Percentiles rank a stretch among this genome's conserved stretches.
These are phyloP conservation scores for Ottelia alismoides DNA, from an alignment of 106 monocot genomes.

Conservation along the genomic window DNA sequence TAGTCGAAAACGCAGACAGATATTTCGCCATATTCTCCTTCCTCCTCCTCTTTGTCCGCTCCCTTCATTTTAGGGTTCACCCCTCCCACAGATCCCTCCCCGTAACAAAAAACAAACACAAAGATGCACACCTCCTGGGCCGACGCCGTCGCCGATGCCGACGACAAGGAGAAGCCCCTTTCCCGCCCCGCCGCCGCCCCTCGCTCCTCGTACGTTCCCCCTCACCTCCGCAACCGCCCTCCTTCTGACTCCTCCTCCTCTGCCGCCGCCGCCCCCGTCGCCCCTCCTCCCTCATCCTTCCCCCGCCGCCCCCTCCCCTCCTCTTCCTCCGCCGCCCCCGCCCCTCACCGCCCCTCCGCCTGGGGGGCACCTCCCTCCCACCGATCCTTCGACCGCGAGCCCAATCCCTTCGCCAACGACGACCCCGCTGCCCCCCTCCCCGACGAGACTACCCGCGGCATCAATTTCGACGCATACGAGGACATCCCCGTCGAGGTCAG, in stretches of 20 bases:
- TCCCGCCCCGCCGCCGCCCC: conserved; percentile 10
- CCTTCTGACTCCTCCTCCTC: neutral
- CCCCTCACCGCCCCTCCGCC: conserved; percentile 5
- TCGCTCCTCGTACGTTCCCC: conserved; percentile 25
- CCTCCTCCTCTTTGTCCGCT: too few relatives aligned
- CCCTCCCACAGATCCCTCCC: too few relatives aligned
- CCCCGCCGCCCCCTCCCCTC: conserved; percentile 10
- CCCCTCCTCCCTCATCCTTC: conserved; percentile 7
- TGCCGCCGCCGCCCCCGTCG: neutral
- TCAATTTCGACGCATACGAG: conserved; percentile 93
- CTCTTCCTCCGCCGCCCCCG: conserved; percentile 2
- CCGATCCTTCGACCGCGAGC: conserved; percentile 20
- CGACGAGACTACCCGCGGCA: conserved; percentile 62
- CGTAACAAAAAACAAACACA: too few relatives aligned
- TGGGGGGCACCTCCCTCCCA: conserved; percentile 3
- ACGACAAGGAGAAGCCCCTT: conserved; percentile 10
- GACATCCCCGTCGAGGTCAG: conserved; percentile 93
- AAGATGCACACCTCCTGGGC: conserved; percentile 54
- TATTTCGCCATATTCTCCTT: too few relatives aligned
- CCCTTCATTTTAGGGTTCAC: too few relatives aligned
- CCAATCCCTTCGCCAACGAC: conserved; percentile 37
- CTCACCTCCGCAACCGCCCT: conserved; percentile 26
- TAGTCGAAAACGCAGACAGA: too few relatives aligned
- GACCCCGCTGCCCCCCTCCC: conserved; percentile 23
- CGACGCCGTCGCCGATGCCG: conserved; percentile 40